Evolutionary conservation across 345 rosid species (phyloP).

Genomic region (Tarenaya hassleriana): DNA sequence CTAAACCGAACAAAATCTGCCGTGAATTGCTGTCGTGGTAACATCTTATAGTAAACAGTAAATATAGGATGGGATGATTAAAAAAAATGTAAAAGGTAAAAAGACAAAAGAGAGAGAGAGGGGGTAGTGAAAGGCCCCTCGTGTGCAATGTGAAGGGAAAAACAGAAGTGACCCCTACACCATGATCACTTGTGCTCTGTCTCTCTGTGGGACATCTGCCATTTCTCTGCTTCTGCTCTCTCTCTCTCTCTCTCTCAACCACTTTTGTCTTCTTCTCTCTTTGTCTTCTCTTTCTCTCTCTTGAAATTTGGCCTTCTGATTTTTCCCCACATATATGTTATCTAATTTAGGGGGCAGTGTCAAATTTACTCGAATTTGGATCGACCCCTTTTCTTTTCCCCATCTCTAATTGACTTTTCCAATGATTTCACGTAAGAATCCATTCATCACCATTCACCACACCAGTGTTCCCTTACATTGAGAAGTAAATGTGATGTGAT

Average conservation of each 20-base stretch:
- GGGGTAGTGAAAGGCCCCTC: slow-evolving; percentile 27
- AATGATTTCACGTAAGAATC: slow-evolving; percentile 3
- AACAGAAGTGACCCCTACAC: slow-evolving; percentile 26
- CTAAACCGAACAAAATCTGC: too few species aligned
- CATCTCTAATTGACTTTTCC: slow-evolving; percentile 20
- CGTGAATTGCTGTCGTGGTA: too few species aligned
- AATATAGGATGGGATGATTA: not conserved
- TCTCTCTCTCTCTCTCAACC: too few species aligned
- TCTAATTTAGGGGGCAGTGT: slow-evolving; percentile 30
- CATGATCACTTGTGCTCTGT: slow-evolving; percentile 29
- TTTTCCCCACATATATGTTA: slow-evolving; percentile 29
- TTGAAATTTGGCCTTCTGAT: not conserved
- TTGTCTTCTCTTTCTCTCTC: too few species aligned
- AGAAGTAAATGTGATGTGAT: too few species aligned
- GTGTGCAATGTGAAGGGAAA: slow-evolving; percentile 28
- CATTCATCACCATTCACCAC: too few species aligned
- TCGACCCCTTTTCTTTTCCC: slow-evolving; percentile 14
- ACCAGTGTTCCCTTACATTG: too few species aligned
- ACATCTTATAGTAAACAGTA: too few species aligned
- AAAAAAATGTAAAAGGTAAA: not conserved
- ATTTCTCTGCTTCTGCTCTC: slow-evolving; percentile 29
- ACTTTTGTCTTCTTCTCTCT: too few species aligned
- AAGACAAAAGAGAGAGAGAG: slow-evolving; percentile 1
- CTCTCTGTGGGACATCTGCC: slow-evolving; percentile 32
- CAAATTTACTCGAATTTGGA: slow-evolving; percentile 13